Conservation (phyloP, 257 asterid species). For the Asclepias syriaca region DNA sequence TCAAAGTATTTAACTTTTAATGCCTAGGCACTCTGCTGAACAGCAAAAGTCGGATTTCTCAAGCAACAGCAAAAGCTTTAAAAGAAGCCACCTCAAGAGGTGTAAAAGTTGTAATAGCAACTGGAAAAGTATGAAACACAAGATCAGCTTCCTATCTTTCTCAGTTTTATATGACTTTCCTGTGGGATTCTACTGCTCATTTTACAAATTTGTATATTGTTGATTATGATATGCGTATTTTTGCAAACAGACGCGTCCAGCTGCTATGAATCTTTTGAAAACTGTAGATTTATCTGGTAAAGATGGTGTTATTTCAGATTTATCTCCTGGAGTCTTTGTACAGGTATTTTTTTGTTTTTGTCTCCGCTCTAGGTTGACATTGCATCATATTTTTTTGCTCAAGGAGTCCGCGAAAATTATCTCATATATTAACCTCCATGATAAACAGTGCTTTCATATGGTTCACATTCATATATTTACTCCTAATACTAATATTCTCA, state of each 20-base stretch:
- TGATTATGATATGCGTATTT: slow-evolving; percentile 19
- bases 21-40: slow-evolving; percentile 82
- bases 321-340: slow-evolving; percentile 85
- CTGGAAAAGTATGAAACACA: slow-evolving; percentile 77
- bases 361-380: not conserved
- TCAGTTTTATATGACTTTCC: slow-evolving; percentile 12
- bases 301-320: slow-evolving; percentile 72
- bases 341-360: slow-evolving; percentile 46
- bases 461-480: not conserved
- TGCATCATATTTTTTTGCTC: not conserved
- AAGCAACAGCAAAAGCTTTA: slow-evolving; percentile 71
- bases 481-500: not conserved
- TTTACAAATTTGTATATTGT: slow-evolving; percentile 15
- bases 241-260: slow-evolving; percentile 75
- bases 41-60: slow-evolving; percentile 82
- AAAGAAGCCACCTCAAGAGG: slow-evolving; percentile 91
- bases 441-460: not conserved
- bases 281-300: slow-evolving; percentile 73
- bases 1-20: not conserved
- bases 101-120: slow-evolving; percentile 87
- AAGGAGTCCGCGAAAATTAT: not conserved
- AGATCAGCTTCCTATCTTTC: slow-evolving; percentile 6
- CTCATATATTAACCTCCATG: not conserved
- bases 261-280: slow-evolving; percentile 60
- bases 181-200: slow-evolving; percentile 17